Evolutionary conservation across 768 basidiomycete species (phyloP), one percentile per base, ranked within the genome.

Genomic region (Vararia minispora): DNA sequence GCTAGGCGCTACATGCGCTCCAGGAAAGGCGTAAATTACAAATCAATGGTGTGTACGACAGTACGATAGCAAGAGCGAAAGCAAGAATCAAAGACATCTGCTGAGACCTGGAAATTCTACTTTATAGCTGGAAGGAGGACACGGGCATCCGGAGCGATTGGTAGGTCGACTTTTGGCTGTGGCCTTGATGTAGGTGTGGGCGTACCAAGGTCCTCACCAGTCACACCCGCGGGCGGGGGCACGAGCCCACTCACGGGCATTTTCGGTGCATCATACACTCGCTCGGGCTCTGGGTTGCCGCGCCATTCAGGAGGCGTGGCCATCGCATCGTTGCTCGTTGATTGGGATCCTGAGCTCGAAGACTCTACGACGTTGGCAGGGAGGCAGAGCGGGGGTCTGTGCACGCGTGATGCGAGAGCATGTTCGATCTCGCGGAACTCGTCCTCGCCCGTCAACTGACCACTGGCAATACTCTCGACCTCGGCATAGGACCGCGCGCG

Each of bases 401-500:
- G 41, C 28, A 20, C 41, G 14, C 35, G 52, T 22, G 35, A 27
- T 5, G 42, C 47, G 10, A 48, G 37, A 22, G 41, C 37, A 3
- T 25, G 30, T 17, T 32, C 39, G 20, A 55, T 45, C 5, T 29
- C 40, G 6, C 30, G 26, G 18, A 52, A 43, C 22, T 48, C 54
- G 6, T 48, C 34, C 27, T 36, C 50, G 23, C 54, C 54, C 5
- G 42, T 42, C 53, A 46, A 51, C 6, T 29, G 31, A 13, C 37
- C 42, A 13, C 30, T 40, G 23, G 45, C 35, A 21, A 50, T 33
- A 2, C 41, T 37, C 20, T 48, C 47, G 17, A 52, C 34, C 20
- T 51, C 49, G 5, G 20, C 30, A 29, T 65, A 90, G 13, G 60
- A 58, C 49, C 89, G 90, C 20, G 81, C 72, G 36, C 66, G 61